A percentile compares a stretch with the other conserved stretches of the same genome.
Evolutionary conservation across 1,284 basidiomycete species (phyloP).

Genomic region (Ustilago nuda): DNA sequence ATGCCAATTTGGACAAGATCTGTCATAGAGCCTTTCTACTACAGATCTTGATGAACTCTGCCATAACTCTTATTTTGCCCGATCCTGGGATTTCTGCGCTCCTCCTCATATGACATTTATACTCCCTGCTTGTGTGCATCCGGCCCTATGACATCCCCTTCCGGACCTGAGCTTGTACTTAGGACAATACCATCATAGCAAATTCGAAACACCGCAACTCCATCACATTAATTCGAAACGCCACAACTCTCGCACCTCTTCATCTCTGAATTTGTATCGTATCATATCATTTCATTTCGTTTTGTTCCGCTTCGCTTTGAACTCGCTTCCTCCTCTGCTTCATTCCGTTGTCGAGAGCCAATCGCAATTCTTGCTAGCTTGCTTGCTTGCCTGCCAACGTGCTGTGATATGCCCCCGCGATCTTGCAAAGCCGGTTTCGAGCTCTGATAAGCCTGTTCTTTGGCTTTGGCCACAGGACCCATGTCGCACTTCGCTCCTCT

Average conservation of each 20-base stretch:
- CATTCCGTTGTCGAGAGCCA: conserved; percentile 7
- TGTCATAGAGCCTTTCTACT: no score
- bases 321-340: background rate
- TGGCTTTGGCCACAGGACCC: conserved; percentile 21
- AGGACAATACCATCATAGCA: no score
- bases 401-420: conserved; percentile 1
- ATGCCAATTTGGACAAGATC: no score
- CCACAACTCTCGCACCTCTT: background rate
- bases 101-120: no score
- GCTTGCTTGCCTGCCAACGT: background rate
- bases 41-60: no score
- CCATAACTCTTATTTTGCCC: no score
- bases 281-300: background rate
- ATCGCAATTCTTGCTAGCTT: conserved; percentile 4
- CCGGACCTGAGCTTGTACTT: no score
- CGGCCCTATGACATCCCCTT: no score
- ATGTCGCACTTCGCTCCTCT: conserved; percentile 10
- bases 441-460: conserved; percentile 16
- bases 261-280: conserved; percentile 4
- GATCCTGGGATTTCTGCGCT: no score
- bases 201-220: no score
- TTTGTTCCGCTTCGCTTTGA: background rate
- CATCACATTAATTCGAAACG: no score
- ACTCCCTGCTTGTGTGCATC: no score
- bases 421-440: background rate